Evolutionary conservation across 2,329 filamentous ascomycete species (phyloP).

Genomic region (Colletotrichum orbiculare): DNA sequence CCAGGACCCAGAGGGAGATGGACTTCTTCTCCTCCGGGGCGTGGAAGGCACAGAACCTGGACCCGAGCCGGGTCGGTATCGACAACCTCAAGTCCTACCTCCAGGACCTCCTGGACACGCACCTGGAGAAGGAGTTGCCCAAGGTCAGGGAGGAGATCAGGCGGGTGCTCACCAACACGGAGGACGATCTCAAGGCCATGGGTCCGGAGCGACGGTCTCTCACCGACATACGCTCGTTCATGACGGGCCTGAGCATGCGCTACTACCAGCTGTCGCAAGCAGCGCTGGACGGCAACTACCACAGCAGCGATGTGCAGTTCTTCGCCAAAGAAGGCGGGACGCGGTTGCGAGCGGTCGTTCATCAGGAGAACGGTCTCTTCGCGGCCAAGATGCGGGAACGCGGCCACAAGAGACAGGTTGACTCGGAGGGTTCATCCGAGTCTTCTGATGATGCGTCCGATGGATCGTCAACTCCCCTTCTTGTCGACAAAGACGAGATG

Average conservation of each 20-base stretch:
- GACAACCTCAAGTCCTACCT: slow-evolving; percentile 58
- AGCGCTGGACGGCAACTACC: slow-evolving; percentile 63
- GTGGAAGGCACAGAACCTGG: slow-evolving; percentile 49
- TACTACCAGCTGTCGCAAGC: slow-evolving; percentile 58
- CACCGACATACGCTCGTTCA: slow-evolving; percentile 58
- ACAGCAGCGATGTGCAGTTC: slow-evolving; percentile 52
- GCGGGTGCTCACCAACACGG: slow-evolving; percentile 39
- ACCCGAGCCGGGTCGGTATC: slow-evolving; percentile 56
- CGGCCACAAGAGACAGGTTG: slow-evolving; percentile 55
- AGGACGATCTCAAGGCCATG: slow-evolving; percentile 54
- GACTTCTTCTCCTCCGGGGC: slow-evolving; percentile 55
- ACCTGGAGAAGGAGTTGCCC: slow-evolving; percentile 58
- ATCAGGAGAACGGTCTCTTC: slow-evolving; percentile 61
- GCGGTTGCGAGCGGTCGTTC: slow-evolving; percentile 65
- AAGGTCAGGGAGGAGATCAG: slow-evolving; percentile 51
- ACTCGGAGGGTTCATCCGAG: slow-evolving; percentile 8
- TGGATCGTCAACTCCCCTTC: slow-evolving; percentile 35
- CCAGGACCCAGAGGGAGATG: slow-evolving; percentile 43
- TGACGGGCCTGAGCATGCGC: slow-evolving; percentile 56
- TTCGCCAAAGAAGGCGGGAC: slow-evolving; percentile 57
- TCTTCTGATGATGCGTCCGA: slow-evolving; percentile 31
- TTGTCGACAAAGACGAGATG: slow-evolving; percentile 3
- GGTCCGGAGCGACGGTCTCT: slow-evolving; percentile 59
- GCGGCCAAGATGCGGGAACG: slow-evolving; percentile 51
- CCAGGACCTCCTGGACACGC: slow-evolving; percentile 59